A percentile compares a stretch with the other conserved stretches of the same genome.
These are phyloP conservation scores for Mortierella polycephala DNA, from an alignment of 371 early-diverging fungal genomes.

Conservation along the genomic window DNA sequence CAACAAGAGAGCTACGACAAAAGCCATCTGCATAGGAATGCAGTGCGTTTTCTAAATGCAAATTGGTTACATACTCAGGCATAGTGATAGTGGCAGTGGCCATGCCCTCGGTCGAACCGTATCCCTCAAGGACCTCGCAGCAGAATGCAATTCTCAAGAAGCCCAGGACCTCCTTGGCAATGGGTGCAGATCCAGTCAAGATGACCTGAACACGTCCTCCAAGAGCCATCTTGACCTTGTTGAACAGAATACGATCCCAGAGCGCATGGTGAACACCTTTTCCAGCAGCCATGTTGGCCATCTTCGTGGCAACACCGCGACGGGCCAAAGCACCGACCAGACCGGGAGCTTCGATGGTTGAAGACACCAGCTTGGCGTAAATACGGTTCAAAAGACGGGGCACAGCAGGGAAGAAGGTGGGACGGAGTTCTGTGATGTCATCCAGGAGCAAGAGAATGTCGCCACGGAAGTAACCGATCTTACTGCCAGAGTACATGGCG, in stretches of 20 bases:
- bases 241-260: conserved; percentile 94
- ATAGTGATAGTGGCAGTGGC: conserved; percentile 69
- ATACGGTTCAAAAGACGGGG: conserved; percentile 94
- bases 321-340: conserved; percentile 75
- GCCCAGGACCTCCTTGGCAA: conserved; percentile 84
- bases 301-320: conserved; percentile 71
- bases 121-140: conserved; percentile 77
- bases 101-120: conserved; percentile 91
- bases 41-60: not conserved
- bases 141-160: conserved; percentile 91
- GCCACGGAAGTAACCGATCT: conserved; percentile 89
- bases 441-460: conserved; percentile 83
- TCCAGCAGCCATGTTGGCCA: conserved; percentile 68
- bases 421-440: conserved; percentile 83
- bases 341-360: conserved; percentile 73
- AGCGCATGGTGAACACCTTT: conserved; percentile 77
- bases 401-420: conserved; percentile 90
- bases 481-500: conserved; percentile 64
- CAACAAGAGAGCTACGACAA: not conserved
- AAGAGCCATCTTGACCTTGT: conserved; percentile 84
- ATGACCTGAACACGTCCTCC: conserved; percentile 92
- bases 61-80: conserved; percentile 35
- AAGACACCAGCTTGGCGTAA: conserved; percentile 80
- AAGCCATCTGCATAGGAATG: not conserved
- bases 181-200: conserved; percentile 93